Evolutionary conservation across 2,329 filamentous ascomycete genomes (phyloP).

Genomic region (Ophiocordyceps camponoti-floridani): DNA sequence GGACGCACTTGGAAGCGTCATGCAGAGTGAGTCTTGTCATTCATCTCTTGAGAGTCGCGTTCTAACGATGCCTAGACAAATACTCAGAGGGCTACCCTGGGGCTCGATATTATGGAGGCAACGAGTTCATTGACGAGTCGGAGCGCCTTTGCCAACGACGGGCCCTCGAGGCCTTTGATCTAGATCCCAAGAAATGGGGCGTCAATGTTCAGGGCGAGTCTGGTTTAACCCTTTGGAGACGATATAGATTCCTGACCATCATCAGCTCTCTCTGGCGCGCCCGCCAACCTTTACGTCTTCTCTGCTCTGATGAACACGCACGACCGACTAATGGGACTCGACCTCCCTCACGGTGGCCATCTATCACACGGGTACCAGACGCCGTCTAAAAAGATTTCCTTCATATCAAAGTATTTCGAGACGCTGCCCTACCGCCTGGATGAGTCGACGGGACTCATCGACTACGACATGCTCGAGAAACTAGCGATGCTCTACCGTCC

Average conservation of each 20-base stretch:
- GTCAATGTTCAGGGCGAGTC: constrained; percentile 83
- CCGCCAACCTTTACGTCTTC: constrained; percentile 80
- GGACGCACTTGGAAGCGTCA: constrained; percentile 79
- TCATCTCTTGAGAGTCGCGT: not conserved
- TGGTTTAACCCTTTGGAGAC: not conserved
- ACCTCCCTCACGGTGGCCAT: constrained; percentile 91
- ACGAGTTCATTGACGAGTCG: constrained; percentile 85
- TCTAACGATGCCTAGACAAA: constrained; percentile 48
- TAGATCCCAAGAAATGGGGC: constrained; percentile 79
- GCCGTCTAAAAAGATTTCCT: constrained; percentile 87
- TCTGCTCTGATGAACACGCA: constrained; percentile 84
- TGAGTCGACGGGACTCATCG: constrained; percentile 79
- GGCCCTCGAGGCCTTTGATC: constrained; percentile 70
- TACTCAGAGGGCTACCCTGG: constrained; percentile 98
- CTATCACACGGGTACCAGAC: constrained; percentile 96
- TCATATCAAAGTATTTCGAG: constrained; percentile 97
- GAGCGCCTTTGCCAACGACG: constrained; percentile 81
- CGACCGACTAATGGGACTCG: constrained; percentile 90
- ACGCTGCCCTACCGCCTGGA: constrained; percentile 88
- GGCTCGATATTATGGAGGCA: constrained; percentile 89
- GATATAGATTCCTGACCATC: not conserved
- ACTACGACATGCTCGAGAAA: constrained; percentile 84
- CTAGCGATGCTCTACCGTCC: constrained; percentile 78
- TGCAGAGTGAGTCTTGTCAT: constrained; percentile 53
- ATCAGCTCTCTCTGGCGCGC: constrained; percentile 58